A percentile compares a stretch with the other conserved stretches of the same genome.
phyloP scores from a whole-genome alignment of 73 alveolate species.

The Paraurostyla sp. region DNA sequence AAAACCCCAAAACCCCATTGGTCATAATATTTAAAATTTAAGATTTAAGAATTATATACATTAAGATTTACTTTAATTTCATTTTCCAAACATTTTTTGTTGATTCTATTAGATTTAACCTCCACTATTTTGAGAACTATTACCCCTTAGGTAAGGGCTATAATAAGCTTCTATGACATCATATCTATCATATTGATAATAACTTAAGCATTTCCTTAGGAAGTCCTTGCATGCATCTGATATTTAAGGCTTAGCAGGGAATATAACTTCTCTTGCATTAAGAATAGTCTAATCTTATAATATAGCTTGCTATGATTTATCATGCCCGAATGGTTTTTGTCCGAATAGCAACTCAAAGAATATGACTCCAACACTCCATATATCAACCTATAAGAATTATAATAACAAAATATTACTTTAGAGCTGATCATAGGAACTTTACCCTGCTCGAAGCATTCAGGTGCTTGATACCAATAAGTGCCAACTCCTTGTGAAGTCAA shows the following conservation, averaged over 20 bases:
- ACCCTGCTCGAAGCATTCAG: slow-evolving; percentile 95
- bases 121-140: too few species aligned
- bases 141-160: slow-evolving; percentile 82
- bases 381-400: too few species aligned
- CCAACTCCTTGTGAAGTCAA: slow-evolving; percentile 99
- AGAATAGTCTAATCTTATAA: slow-evolving; percentile 92
- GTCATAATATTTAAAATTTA: too few species aligned
- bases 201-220: slow-evolving; percentile 90
- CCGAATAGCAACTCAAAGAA: slow-evolving; percentile 96
- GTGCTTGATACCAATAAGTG: slow-evolving; percentile 99
- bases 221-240: slow-evolving; percentile 97
- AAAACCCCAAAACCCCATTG: too few species aligned
- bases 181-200: slow-evolving; percentile 88
- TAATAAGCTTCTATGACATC: slow-evolving; percentile 88
- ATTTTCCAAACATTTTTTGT: too few species aligned
- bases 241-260: slow-evolving; percentile 94
- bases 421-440: slow-evolving; percentile 89
- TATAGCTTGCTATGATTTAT: slow-evolving; percentile 93
- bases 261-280: slow-evolving; percentile 91
- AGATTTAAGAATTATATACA: too few species aligned
- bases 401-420: too few species aligned
- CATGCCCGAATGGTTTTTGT: slow-evolving; percentile 98
- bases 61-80: too few species aligned
- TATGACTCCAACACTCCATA: slow-evolving; percentile 98
- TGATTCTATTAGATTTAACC: too few species aligned